These are phyloP conservation scores for Annona cherimola DNA, from an alignment of 164 flowering plant species.

Conservation along the genomic window DNA sequence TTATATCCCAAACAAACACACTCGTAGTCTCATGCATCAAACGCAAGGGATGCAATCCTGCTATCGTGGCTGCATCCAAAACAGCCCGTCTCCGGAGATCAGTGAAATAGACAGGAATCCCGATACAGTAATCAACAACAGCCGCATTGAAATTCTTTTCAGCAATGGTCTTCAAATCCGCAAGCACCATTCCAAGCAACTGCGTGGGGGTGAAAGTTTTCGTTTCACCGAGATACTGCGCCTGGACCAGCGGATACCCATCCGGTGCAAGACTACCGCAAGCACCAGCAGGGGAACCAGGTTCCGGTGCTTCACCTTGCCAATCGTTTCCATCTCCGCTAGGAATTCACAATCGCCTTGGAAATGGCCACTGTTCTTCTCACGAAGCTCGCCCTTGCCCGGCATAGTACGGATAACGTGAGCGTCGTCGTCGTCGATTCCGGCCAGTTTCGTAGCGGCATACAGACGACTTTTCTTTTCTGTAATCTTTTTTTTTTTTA, in stretches of 20 bases:
- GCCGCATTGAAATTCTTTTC: slow-evolving; percentile 91
- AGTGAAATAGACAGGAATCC: slow-evolving; percentile 83
- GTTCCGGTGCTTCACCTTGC: slow-evolving; percentile 97
- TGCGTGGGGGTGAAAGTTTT: slow-evolving; percentile 78
- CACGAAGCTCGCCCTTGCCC: slow-evolving; percentile 73
- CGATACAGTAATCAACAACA: slow-evolving; percentile 93
- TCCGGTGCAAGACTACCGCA: too few relatives aligned
- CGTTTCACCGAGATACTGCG: slow-evolving; percentile 64
- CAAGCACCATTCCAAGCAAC: slow-evolving; percentile 75
- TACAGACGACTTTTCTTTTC: not conserved
- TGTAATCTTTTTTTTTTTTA: not conserved
- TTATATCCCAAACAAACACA: too few relatives aligned
- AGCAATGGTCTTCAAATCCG: slow-evolving; percentile 78
- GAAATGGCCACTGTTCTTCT: slow-evolving; percentile 71
- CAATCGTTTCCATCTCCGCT: too few relatives aligned
- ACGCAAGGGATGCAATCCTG: slow-evolving; percentile 76
- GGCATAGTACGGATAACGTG: slow-evolving; percentile 70
- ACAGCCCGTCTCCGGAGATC: slow-evolving; percentile 92
- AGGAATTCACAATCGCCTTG: too few relatives aligned
- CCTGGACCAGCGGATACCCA: slow-evolving; percentile 77
- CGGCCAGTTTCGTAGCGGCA: slow-evolving; percentile 17
- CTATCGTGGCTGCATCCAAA: slow-evolving; percentile 86
- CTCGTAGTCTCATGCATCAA: slow-evolving; percentile 81
- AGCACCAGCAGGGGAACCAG: too few relatives aligned
- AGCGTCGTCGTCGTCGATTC: slow-evolving; percentile 75